Evolutionary conservation across 1,139 yeast genomes (phyloP).

Genomic region (Nematodospora anomalae): DNA sequence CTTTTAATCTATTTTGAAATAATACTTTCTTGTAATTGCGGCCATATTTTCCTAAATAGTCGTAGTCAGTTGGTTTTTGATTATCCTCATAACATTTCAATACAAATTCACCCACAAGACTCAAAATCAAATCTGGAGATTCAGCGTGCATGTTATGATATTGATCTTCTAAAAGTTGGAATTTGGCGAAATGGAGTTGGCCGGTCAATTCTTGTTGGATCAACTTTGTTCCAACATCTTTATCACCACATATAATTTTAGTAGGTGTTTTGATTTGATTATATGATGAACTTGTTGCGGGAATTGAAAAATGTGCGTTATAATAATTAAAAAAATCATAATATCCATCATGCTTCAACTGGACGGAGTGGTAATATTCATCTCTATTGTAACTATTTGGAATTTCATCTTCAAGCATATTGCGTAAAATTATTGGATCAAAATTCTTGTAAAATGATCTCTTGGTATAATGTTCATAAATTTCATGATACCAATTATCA

Average conservation of each 20-base stretch:
- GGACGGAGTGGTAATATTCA: slow-evolving; percentile 34
- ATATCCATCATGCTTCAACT: slow-evolving; percentile 15
- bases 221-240: slow-evolving; percentile 25
- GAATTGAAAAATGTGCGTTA: slow-evolving; percentile 34
- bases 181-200: slow-evolving; percentile 8
- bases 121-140: slow-evolving; percentile 44
- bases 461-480: slow-evolving; percentile 39
- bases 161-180: slow-evolving; percentile 37
- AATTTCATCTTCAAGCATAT: slow-evolving; percentile 41
- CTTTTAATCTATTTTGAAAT: slow-evolving; percentile 8
- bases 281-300: slow-evolving; percentile 28
- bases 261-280: slow-evolving; percentile 41
- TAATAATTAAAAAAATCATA: slow-evolving; percentile 14
- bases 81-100: slow-evolving; percentile 6
- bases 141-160: slow-evolving; percentile 56
- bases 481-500: slow-evolving; percentile 35
- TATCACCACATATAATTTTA: slow-evolving; percentile 47
- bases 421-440: slow-evolving; percentile 47
- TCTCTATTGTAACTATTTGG: slow-evolving; percentile 31
- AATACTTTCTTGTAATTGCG: slow-evolving; percentile 12
- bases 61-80: slow-evolving; percentile 10
- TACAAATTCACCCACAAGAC: slow-evolving; percentile 12
- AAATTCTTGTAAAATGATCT: slow-evolving; percentile 47
- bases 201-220: slow-evolving; percentile 3
- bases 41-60: slow-evolving; percentile 11